Evolutionary conservation across 768 basidiomycete species (phyloP).

Genomic region (Clathrus columnatus): DNA sequence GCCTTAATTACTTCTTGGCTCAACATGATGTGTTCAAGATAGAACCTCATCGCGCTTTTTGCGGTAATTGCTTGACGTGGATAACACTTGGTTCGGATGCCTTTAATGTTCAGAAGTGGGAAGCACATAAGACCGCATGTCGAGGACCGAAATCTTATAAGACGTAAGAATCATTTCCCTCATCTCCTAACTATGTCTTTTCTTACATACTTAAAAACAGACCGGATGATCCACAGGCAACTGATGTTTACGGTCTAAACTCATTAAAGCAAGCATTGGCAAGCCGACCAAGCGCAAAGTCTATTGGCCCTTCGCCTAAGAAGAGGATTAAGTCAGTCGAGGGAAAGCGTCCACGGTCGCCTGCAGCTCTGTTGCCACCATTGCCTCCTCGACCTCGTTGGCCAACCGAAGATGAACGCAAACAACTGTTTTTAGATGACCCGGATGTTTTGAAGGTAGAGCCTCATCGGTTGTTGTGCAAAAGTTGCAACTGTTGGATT

Average conservation of each 20-base stretch:
- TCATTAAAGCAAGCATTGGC: neutral
- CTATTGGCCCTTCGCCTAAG: neutral
- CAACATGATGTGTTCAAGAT: neutral
- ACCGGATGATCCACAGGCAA: neutral
- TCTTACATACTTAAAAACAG: too few species aligned
- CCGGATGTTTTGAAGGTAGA: conserved; percentile 2
- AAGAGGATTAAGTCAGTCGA: neutral
- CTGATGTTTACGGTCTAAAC: neutral
- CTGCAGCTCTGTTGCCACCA: conserved; percentile 1
- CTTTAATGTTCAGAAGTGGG: neutral
- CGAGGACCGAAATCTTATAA: neutral
- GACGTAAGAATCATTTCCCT: neutral
- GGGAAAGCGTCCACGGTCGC: neutral
- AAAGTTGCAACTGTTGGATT: conserved; percentile 9
- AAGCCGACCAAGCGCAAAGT: neutral
- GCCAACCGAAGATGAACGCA: conserved; percentile 10
- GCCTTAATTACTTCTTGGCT: neutral
- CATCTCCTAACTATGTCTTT: neutral
- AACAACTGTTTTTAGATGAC: conserved; percentile 7
- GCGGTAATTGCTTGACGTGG: neutral
- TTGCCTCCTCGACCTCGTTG: conserved; percentile 9
- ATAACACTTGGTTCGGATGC: neutral
- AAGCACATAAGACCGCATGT: neutral
- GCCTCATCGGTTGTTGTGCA: conserved; percentile 7
- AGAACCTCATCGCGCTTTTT: neutral